Percentiles rank a stretch among this genome's conserved stretches.
These are phyloP conservation scores for Scutellaria galericulata DNA, from an alignment of 257 asterid genomes.

Conservation along the genomic window DNA sequence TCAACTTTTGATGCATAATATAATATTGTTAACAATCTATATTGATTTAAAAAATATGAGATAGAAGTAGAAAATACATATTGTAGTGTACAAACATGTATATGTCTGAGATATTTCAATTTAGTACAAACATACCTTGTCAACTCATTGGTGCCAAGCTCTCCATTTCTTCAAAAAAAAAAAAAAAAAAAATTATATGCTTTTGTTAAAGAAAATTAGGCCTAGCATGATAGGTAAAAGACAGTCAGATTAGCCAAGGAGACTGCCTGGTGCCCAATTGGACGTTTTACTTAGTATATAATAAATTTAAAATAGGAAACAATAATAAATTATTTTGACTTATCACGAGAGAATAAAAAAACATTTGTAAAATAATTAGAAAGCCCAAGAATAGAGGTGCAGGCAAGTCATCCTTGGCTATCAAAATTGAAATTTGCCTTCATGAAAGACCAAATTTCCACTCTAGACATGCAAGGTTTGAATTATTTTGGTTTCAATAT, in stretches of 20 bases:
- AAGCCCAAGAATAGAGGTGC: conserved; percentile 33
- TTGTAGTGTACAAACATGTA: too few relatives aligned
- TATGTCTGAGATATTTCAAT: too few relatives aligned
- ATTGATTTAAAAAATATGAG: too few relatives aligned
- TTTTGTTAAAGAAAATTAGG: conserved; percentile 40
- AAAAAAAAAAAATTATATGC: too few relatives aligned
- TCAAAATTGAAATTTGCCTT: conserved; percentile 37
- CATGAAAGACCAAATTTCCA: conserved; percentile 49
- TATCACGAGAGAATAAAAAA: background rate
- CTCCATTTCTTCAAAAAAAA: background rate
- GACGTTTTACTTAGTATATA: background rate
- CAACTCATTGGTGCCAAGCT: background rate
- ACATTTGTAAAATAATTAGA: background rate
- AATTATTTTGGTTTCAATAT: conserved; percentile 27
- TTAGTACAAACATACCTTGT: conserved; percentile 5
- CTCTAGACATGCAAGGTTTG: background rate
- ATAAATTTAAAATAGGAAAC: background rate
- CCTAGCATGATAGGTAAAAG: conserved; percentile 50
- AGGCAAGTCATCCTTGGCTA: conserved; percentile 66
- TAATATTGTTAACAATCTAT: background rate
- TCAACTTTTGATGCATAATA: background rate
- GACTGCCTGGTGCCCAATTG: conserved; percentile 47
- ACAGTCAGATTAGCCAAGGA: conserved; percentile 57
- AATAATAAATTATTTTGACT: background rate
- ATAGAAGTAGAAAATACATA: too few relatives aligned